A percentile compares a stretch with the other conserved stretches of the same genome.
These are phyloP conservation scores for Hanseniaspora taiwanica DNA, from an alignment of 805 yeast species.

Conservation along the genomic window DNA sequence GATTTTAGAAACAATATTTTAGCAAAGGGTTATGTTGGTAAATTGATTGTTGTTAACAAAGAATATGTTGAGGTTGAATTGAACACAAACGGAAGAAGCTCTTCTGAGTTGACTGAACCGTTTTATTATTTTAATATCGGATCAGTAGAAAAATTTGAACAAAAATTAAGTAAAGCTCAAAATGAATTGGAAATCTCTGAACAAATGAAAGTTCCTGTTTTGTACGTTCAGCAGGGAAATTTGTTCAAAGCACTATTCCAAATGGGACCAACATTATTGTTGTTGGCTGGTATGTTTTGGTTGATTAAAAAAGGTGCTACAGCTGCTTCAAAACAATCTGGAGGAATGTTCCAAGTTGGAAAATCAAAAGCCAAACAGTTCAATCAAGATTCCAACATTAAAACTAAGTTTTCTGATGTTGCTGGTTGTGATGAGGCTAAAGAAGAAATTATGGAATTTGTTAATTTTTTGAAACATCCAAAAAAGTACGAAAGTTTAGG, in stretches of 20 bases:
- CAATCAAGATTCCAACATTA: constrained; percentile 73
- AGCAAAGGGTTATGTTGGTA: constrained; percentile 64
- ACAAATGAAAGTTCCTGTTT: constrained; percentile 63
- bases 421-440: constrained; percentile 94
- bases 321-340: constrained; percentile 11
- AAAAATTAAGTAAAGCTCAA: constrained; percentile 62
- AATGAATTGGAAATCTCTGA: constrained; percentile 49
- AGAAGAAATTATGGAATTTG: constrained; percentile 92
- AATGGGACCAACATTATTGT: constrained; percentile 75
- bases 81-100: constrained; percentile 45
- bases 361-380: constrained; percentile 69
- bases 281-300: constrained; percentile 83
- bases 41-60: constrained; percentile 65
- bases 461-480: constrained; percentile 76
- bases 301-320: constrained; percentile 50
- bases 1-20: constrained; percentile 69
- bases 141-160: constrained; percentile 78
- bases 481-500: constrained; percentile 75
- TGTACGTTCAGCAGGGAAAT: constrained; percentile 52
- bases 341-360: constrained; percentile 65
- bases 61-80: constrained; percentile 59
- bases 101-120: constrained; percentile 27
- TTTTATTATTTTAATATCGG: constrained; percentile 66
- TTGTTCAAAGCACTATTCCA: constrained; percentile 50
- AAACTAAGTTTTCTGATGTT: constrained; percentile 73